Base-by-base conservation (phyloP, 345 rosid genomes). In the Mangifera indica region DNA sequence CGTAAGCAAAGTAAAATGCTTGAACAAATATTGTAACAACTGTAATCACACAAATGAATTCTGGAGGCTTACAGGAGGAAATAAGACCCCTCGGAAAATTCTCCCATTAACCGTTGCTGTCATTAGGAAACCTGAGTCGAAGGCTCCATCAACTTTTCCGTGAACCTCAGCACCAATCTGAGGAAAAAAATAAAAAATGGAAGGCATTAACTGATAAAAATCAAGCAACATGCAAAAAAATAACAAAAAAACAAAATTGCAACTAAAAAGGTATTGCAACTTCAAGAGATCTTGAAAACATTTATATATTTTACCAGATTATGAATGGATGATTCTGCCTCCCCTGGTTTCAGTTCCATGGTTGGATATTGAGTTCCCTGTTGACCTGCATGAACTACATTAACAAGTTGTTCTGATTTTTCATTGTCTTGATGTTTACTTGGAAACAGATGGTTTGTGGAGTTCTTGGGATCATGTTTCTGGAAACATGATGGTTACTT, bases 141-240 rank as follows among this genome's bases (percentile, higher is more conserved):
- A 90, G 0, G 88, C 82, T 72, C 88, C 91, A 24, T 90, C 96
- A 3, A 90, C 90, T 77, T 84, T 88, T 46, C 96, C 96, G 0
- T 72, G 74, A 10, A 90, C 86, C 32, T 90, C 91, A 21, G 90
- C 88, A 52, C 96, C 96, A 20, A 85, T 77, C 96, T 88, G 60
- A 12, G 68, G 9, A 72, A 15, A 60, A 17, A 46, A 63, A 26
- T 0, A 12, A 11, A 62, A 26, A 21, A 24, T 29, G 18, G 24
- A 45, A 29, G 21, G 5, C 53, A 72, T 10, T 24, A 44, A 57
- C 20, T 42, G 46, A 7, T 4, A 32, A 29, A 9, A 20, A 4
- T 2, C 37, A 24, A 48, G 45, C 0, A 12, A 7, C 1, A 52
- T 51, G 4, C 7, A 1, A 73, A 5, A 9, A 15, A n/a, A n/a